Evolutionary conservation across 257 asterid genomes (phyloP).

Genomic region (Solanum chiquidenum): DNA sequence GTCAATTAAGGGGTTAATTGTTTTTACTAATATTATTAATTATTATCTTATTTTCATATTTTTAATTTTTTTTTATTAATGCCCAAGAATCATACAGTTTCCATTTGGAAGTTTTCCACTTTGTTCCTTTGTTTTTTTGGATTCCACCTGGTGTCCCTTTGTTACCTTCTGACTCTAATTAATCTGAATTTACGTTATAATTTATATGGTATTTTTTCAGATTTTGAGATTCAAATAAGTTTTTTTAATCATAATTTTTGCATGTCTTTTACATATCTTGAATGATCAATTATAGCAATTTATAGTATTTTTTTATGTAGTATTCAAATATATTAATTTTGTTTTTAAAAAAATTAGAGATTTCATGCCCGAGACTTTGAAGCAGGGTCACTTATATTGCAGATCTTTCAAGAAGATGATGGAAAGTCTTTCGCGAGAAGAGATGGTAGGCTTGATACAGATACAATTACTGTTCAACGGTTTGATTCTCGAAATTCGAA

Average conservation of each 20-base stretch:
- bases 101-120: background rate
- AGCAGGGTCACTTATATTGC: background rate
- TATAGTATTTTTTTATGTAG: no score
- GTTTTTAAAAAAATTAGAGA: no score
- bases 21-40: background rate
- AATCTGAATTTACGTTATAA: no score
- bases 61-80: background rate
- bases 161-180: background rate
- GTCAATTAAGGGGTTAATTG: background rate
- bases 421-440: background rate
- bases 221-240: no score
- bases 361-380: background rate
- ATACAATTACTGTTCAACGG: accelerated
- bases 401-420: background rate
- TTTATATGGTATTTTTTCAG: accelerated
- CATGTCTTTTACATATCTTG: background rate
- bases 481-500: no score
- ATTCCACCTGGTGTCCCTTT: accelerated
- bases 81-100: background rate
- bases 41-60: background rate
- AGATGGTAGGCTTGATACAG: background rate
- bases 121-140: background rate
- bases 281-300: no score
- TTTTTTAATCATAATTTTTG: no score
- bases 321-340: no score